phyloP scores from a whole-genome alignment of 257 asterid species.

The Penstemon eatonii region DNA sequence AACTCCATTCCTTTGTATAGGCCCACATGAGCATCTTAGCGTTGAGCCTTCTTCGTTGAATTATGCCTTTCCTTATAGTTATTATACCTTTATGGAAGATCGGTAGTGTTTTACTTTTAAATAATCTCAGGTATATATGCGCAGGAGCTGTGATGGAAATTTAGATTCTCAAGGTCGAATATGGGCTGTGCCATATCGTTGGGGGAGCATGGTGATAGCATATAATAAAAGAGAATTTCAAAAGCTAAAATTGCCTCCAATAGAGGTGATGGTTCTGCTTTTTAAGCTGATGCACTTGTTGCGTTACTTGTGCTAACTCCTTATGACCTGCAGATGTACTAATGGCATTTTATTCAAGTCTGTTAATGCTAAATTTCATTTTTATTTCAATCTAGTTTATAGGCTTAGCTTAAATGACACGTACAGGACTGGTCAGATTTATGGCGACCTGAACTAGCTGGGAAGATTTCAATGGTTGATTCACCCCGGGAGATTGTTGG shows the following conservation, averaged over 20 bases:
- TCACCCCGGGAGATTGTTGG: conserved; percentile 91
- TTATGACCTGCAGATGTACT: conserved; percentile 1
- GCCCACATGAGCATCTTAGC: background rate
- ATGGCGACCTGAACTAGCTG: conserved; percentile 93
- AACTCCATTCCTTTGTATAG: no score
- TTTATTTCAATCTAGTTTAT: conserved; percentile 17
- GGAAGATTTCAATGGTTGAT: conserved; percentile 92
- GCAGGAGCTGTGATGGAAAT: conserved; percentile 87
- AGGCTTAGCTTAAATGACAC: conserved; percentile 15
- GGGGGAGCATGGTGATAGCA: conserved; percentile 97
- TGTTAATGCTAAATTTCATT: conserved; percentile 6
- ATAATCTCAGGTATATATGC: conserved; percentile 93
- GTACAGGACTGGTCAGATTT: conserved; percentile 95
- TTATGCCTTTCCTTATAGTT: background rate
- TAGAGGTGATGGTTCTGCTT: conserved; percentile 52
- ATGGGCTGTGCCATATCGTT: conserved; percentile 94
- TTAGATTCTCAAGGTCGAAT: conserved; percentile 67
- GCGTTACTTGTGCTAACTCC: conserved; percentile 20
- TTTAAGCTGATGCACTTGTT: conserved; percentile 5
- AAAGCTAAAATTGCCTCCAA: conserved; percentile 65
- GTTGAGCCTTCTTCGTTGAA: conserved; percentile 4
- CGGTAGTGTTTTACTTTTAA: conserved; percentile 43
- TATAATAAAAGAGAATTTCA: conserved; percentile 72
- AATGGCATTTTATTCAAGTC: background rate
- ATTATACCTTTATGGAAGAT: conserved; percentile 19